Conservation (phyloP, 495 filamentous ascomycete species). For the Hyaloscypha bicolor region DNA sequence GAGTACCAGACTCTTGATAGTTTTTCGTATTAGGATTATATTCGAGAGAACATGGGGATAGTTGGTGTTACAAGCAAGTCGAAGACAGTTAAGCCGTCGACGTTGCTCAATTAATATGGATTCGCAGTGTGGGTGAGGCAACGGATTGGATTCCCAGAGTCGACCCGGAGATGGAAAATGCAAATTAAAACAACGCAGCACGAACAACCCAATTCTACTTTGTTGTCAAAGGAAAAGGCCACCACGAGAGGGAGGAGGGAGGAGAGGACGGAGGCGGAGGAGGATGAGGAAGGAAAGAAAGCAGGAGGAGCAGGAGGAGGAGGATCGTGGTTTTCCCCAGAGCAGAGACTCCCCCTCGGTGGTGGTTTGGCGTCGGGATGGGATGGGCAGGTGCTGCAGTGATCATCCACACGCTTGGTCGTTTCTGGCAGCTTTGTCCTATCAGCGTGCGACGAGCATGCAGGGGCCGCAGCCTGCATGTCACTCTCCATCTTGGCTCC, state of each 20-base stretch:
- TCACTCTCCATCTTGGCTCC: background rate
- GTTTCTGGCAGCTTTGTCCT: background rate
- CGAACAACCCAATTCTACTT: conserved; percentile 3
- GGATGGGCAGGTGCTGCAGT: background rate
- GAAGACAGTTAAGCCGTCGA: conserved; percentile 34
- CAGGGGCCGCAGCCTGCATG: background rate
- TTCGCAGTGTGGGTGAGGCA: background rate
- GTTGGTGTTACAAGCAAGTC: conserved; percentile 20
- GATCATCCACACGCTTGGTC: background rate
- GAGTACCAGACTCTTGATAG: conserved; percentile 33
- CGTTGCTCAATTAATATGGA: conserved; percentile 23
- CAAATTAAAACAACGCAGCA: background rate
- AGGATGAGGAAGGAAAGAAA: conserved; percentile 27
- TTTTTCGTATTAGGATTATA: conserved; percentile 30
- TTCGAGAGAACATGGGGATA: conserved; percentile 20
- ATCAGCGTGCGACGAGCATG: background rate
- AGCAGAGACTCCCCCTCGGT: background rate
- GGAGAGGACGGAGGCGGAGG: conserved; percentile 21
- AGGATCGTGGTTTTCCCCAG: background rate
- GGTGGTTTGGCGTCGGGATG: background rate
- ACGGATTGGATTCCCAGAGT: background rate
- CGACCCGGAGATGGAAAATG: conserved; percentile 5
- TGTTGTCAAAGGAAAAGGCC: conserved; percentile 2
- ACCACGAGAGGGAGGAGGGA: conserved; percentile 21
- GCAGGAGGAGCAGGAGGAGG: conserved; percentile 30